phyloP scores from a whole-genome alignment of 805 yeast genomes.

The Saccharomycopsis vini region DNA sequence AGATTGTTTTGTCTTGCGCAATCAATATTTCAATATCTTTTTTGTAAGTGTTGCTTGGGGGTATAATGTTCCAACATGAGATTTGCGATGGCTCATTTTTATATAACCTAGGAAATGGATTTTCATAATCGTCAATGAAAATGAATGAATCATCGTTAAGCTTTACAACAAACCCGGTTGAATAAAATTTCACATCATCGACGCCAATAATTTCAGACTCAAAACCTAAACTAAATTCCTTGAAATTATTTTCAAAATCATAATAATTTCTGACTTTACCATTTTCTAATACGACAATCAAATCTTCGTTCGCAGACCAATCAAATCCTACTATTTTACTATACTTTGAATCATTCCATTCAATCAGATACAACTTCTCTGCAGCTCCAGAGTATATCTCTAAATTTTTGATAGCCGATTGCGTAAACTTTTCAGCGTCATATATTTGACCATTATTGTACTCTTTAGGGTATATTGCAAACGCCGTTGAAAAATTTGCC shows the following conservation, averaged over 20 bases:
- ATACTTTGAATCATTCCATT: slow-evolving; percentile 36
- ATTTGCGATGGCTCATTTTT: slow-evolving; percentile 9
- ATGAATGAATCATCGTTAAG: slow-evolving; percentile 34
- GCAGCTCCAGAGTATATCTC: slow-evolving; percentile 31
- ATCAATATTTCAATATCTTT: slow-evolving; percentile 26
- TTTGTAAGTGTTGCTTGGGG: slow-evolving; percentile 22
- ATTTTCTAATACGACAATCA: slow-evolving; percentile 45
- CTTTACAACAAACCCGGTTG: slow-evolving; percentile 36
- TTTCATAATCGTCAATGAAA: slow-evolving; percentile 31
- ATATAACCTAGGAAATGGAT: slow-evolving; percentile 29
- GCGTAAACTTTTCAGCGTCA: not conserved
- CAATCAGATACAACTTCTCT: slow-evolving; percentile 24
- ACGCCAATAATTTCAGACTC: slow-evolving; percentile 29
- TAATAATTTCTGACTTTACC: slow-evolving; percentile 49
- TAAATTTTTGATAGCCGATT: slow-evolving; percentile 16
- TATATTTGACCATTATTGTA: slow-evolving; percentile 14
- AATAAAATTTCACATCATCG: slow-evolving; percentile 31
- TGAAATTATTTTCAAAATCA: slow-evolving; percentile 61
- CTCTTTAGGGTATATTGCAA: slow-evolving; percentile 40
- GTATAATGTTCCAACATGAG: slow-evolving; percentile 25
- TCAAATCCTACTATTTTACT: slow-evolving; percentile 47
- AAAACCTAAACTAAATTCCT: slow-evolving; percentile 37
- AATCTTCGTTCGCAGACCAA: slow-evolving; percentile 44
- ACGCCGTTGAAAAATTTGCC: slow-evolving; percentile 45
- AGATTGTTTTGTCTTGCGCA: slow-evolving; percentile 6